Evolutionary conservation across 1,139 yeast species (phyloP), one percentile per base, ranked within the genome.

Genomic region (Candida gigantensis): DNA sequence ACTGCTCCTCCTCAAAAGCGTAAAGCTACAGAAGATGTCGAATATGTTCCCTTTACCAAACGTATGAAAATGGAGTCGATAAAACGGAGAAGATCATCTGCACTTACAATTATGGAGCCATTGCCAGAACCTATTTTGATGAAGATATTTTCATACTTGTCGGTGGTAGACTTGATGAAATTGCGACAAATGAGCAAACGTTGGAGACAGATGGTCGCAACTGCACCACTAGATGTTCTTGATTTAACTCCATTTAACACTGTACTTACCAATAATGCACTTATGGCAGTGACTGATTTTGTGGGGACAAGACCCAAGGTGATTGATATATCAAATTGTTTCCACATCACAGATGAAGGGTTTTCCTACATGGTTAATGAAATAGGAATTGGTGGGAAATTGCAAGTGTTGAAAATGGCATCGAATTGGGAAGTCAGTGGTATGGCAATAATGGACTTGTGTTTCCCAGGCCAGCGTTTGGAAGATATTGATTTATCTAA

Each of bases 391-490:
- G 58, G 79, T 30, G 89, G 89, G 6, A 67, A 68, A 24, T 71
- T 84, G 33, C 65, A 66, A 37, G 58, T 61, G 6, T 61, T 84
- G 35, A 72, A 70, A 43, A 81, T 84, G 87, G 71, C 68, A 40
- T 79, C 85, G 18, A 82, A 78, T 34, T 84, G 92, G 92, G 87
- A 82, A 47, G 78, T 84, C 6, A 77, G 84, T 44, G 86, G 88
- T 3, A 79, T 81, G 86, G 85, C 90, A 4, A 80, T 84, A 16
- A 81, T 84, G 86, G 92, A 84, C 53, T 58, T 84, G 34, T 74
- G 87, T 1, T 81, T 76, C 2, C 83, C 84, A 0, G 89, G 89
- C 2, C 65, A 70, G 32, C 62, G 70, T 44, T 58, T 84, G 30
- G 76, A 72, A 41, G 81, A 75, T 41, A 65, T 84, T 18, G 88